phyloP scores from a whole-genome alignment of 768 basidiomycete species.

The Pulveroboletus frians region DNA sequence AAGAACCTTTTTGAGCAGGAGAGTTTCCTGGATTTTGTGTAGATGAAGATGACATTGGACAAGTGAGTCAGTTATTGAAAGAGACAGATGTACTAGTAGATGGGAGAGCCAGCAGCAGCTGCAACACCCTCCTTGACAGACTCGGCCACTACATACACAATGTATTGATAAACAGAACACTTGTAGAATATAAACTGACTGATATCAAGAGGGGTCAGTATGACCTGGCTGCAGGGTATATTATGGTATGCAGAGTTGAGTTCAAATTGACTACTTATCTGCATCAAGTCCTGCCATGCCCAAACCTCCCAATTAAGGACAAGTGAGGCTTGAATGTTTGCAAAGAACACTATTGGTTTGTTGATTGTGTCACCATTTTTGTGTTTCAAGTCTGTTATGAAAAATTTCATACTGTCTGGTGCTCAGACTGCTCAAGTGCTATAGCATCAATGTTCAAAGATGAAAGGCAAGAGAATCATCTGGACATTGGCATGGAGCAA shows the following conservation, averaged over 20 bases:
- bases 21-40: slow-evolving; percentile 71
- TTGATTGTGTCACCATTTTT: not conserved
- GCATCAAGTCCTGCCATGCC: not conserved
- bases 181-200: not conserved
- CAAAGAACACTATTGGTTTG: not conserved
- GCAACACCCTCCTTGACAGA: slow-evolving; percentile 44
- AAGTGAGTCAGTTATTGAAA: not conserved
- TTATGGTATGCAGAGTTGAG: not conserved
- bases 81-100: slow-evolving; percentile 48
- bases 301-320: not conserved
- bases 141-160: slow-evolving; percentile 51
- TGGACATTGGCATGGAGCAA: not conserved
- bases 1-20: slow-evolving; percentile 62
- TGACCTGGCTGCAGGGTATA: not conserved
- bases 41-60: not conserved
- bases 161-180: not conserved
- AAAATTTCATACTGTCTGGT: not conserved
- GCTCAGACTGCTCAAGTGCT: too few relatives aligned
- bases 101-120: slow-evolving; percentile 46
- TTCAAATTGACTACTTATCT: not conserved
- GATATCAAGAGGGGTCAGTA: not conserved
- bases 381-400: not conserved
- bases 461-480: not conserved
- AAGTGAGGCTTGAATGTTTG: not conserved
- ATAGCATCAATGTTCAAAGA: not conserved